Conservation (phyloP, 1,284 basidiomycete genomes). For the Ustilago nuda region DNA sequence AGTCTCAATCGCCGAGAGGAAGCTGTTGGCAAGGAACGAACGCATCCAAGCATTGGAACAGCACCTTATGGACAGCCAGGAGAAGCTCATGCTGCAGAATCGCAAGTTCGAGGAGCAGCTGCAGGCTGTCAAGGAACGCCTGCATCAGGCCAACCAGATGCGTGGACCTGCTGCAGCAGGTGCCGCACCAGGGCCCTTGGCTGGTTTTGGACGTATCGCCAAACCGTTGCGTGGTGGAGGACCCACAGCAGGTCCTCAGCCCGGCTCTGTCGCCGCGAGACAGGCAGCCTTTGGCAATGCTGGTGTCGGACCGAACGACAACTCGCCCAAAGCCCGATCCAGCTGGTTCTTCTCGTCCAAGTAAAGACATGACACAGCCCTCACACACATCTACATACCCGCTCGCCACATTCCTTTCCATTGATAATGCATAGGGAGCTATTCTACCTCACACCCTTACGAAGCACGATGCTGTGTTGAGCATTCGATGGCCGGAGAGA, state of each 20-base stretch:
- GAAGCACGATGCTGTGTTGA: no score
- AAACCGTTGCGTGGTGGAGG: constrained; percentile 91
- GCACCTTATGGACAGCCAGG: constrained; percentile 90
- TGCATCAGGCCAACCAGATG: constrained; percentile 89
- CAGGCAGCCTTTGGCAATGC: constrained; percentile 33
- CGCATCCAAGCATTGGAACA: constrained; percentile 86
- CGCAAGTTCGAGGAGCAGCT: constrained; percentile 94
- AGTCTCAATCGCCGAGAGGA: constrained; percentile 94
- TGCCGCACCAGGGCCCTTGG: constrained; percentile 74
- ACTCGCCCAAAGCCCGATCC: constrained; percentile 57
- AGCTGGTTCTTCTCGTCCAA: constrained; percentile 64
- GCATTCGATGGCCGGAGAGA: no score
- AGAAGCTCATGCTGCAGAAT: constrained; percentile 88
- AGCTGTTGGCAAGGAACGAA: constrained; percentile 93
- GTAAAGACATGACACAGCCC: constrained; percentile 17
- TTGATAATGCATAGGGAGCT: constrained; percentile 12
- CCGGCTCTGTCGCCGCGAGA: constrained; percentile 41
- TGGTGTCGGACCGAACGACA: constrained; percentile 31
- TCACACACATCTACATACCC: constrained; percentile 18
- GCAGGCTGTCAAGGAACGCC: constrained; percentile 87
- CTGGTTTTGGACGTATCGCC: constrained; percentile 89
- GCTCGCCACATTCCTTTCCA: constrained; percentile 8
- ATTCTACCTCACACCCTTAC: background rate
- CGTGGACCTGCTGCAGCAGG: constrained; percentile 64
- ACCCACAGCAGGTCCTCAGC: constrained; percentile 50